Evolutionary conservation across 2,329 filamentous ascomycete genomes (phyloP).

Genomic region (Parastagonospora nodorum): DNA sequence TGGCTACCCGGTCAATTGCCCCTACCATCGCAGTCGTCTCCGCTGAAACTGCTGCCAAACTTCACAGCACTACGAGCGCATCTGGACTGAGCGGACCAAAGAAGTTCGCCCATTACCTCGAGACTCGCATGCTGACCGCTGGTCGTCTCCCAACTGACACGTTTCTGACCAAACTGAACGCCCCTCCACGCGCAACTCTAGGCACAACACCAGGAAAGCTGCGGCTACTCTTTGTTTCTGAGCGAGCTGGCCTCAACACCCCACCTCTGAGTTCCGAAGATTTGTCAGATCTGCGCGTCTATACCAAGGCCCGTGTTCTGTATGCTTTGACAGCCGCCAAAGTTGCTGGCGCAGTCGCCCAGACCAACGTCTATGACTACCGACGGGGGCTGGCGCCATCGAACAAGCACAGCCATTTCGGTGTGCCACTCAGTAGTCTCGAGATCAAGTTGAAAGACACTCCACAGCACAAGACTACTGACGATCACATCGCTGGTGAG

Average conservation of each 20-base stretch:
- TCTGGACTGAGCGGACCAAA: slow-evolving; percentile 67
- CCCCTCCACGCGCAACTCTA: slow-evolving; percentile 62
- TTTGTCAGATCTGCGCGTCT: slow-evolving; percentile 80
- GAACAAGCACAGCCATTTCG: slow-evolving; percentile 70
- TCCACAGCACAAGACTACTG: slow-evolving; percentile 64
- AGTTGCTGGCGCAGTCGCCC: slow-evolving; percentile 87
- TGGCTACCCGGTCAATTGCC: slow-evolving; percentile 74
- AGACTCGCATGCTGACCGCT: slow-evolving; percentile 70
- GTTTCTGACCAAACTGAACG: slow-evolving; percentile 66
- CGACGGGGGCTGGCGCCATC: slow-evolving; percentile 55
- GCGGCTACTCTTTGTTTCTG: slow-evolving; percentile 79
- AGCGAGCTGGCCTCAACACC: slow-evolving; percentile 66
- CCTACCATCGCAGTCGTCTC: slow-evolving; percentile 84
- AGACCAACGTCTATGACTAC: slow-evolving; percentile 90
- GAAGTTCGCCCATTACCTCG: slow-evolving; percentile 71
- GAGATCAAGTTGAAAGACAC: slow-evolving; percentile 77
- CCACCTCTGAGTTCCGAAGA: slow-evolving; percentile 70
- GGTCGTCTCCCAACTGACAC: slow-evolving; percentile 75
- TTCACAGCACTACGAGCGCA: slow-evolving; percentile 66
- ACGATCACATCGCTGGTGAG: slow-evolving; percentile 59
- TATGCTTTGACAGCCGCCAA: slow-evolving; percentile 82
- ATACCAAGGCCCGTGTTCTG: slow-evolving; percentile 77
- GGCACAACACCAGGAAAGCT: slow-evolving; percentile 72
- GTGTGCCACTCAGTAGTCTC: slow-evolving; percentile 76
- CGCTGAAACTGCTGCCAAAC: slow-evolving; percentile 71